Evolutionary conservation across 2,329 filamentous ascomycete species (phyloP).

Genomic region (Colletotrichum godetiae): DNA sequence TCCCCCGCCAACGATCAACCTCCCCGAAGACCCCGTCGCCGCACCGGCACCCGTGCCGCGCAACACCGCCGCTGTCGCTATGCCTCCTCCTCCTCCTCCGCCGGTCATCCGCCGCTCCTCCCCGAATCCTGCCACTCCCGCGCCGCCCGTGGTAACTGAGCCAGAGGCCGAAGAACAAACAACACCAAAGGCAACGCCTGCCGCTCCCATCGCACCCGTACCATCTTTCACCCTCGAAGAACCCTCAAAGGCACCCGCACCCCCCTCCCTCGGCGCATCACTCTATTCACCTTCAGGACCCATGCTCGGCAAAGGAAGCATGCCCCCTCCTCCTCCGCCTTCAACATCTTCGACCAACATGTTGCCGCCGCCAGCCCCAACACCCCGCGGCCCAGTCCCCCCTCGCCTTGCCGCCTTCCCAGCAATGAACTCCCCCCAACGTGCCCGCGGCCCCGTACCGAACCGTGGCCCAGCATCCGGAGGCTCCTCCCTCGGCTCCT

Average conservation of each 20-base stretch:
- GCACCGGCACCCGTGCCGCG: background rate
- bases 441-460: constrained; percentile 39
- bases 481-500: constrained; percentile 41
- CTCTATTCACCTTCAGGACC: constrained; percentile 36
- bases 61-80: constrained; percentile 40
- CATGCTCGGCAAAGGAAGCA: constrained; percentile 33
- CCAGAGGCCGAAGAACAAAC: constrained; percentile 55
- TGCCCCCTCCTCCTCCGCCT: constrained; percentile 29
- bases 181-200: constrained; percentile 61
- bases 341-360: background rate
- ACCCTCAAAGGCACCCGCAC: constrained; percentile 10
- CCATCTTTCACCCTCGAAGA: constrained; percentile 58
- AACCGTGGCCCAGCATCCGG: constrained; percentile 50
- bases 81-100: constrained; percentile 48
- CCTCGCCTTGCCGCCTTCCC: constrained; percentile 34
- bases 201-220: constrained; percentile 44
- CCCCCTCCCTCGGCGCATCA: constrained; percentile 35
- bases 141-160: constrained; percentile 28
- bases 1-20: constrained; percentile 12
- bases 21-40: constrained; percentile 13
- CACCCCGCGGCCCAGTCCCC: constrained; percentile 37
- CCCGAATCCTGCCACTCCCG: background rate
- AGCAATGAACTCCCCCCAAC: constrained; percentile 40
- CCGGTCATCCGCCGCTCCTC: constrained; percentile 29
- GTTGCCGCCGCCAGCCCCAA: constrained; percentile 47